Evolutionary conservation across 2,329 filamentous ascomycete species (phyloP).

Genomic region (Proliferodiscus dingleyae): DNA sequence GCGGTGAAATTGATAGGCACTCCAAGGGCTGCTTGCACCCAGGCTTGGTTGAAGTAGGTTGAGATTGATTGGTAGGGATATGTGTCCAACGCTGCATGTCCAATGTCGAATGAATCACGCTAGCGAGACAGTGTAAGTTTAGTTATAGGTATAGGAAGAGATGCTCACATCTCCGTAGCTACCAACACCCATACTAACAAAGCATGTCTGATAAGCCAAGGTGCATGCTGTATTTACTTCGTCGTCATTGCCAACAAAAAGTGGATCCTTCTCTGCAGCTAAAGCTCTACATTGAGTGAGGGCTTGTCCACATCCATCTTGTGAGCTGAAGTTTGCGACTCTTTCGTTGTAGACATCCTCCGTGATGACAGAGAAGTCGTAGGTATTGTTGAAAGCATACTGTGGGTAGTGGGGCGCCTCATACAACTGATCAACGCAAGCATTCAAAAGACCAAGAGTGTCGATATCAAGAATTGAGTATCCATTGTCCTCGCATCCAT

Average conservation of each 20-base stretch:
- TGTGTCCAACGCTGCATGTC: constrained; percentile 9
- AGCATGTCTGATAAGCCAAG: background rate
- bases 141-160: no score
- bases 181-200: no score
- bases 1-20: constrained; percentile 53
- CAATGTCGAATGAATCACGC: constrained; percentile 34
- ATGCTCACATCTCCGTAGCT: no score
- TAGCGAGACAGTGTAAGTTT: no score
- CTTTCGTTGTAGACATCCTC: constrained; percentile 30
- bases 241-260: background rate
- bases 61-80: constrained; percentile 2
- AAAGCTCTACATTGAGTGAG: background rate
- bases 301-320: no score
- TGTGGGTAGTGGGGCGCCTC: constrained; percentile 36
- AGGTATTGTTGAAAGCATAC: constrained; percentile 38
- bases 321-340: background rate
- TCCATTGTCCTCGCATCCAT: constrained; percentile 40
- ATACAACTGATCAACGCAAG: constrained; percentile 56
- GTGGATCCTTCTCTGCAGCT: background rate
- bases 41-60: constrained; percentile 16
- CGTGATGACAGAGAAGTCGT: constrained; percentile 47
- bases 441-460: constrained; percentile 64
- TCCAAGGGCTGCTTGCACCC: constrained; percentile 52
- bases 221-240: constrained; percentile 1
- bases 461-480: constrained; percentile 53